Evolutionary conservation across 2,329 filamentous ascomycete species (phyloP).

Genomic region (Phaeosphaeriaceae sp.): DNA sequence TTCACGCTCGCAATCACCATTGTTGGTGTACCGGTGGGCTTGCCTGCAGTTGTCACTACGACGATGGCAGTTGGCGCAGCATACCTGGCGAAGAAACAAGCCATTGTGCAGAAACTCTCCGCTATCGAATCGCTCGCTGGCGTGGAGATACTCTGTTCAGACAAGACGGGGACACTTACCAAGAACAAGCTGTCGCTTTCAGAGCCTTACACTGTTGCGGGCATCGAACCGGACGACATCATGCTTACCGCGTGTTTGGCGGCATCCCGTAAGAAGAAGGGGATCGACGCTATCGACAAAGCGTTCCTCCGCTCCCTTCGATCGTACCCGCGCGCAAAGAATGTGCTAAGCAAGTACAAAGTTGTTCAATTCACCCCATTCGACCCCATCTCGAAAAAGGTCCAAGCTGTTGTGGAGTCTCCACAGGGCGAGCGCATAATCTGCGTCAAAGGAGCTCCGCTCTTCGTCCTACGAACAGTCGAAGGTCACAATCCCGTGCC

Average conservation of each 20-base stretch:
- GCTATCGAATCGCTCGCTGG: constrained; percentile 91
- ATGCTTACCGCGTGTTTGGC: constrained; percentile 92
- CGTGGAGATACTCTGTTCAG: constrained; percentile 92
- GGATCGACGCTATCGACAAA: constrained; percentile 94
- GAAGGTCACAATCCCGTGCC: constrained; percentile 83
- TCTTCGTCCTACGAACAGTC: constrained; percentile 86
- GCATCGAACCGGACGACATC: constrained; percentile 84
- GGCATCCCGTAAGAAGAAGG: constrained; percentile 93
- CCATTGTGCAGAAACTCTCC: constrained; percentile 90
- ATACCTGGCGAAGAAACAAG: constrained; percentile 90
- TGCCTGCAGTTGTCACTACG: constrained; percentile 90
- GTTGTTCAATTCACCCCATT: constrained; percentile 86
- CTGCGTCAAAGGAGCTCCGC: constrained; percentile 90
- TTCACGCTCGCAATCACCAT: constrained; percentile 91
- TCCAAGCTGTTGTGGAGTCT: constrained; percentile 82
- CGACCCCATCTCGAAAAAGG: constrained; percentile 93
- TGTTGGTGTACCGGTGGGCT: constrained; percentile 90
- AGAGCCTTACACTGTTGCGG: constrained; percentile 82
- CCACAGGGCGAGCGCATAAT: constrained; percentile 83
- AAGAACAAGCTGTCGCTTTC: constrained; percentile 92
- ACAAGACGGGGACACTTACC: constrained; percentile 92
- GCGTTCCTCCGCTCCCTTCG: constrained; percentile 87
- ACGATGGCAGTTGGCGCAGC: constrained; percentile 94
- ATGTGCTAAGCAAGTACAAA: constrained; percentile 81
- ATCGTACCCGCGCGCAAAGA: constrained; percentile 83